These are phyloP conservation scores for Candida glucosophila DNA, from an alignment of 1,139 yeast species.

Conservation along the genomic window DNA sequence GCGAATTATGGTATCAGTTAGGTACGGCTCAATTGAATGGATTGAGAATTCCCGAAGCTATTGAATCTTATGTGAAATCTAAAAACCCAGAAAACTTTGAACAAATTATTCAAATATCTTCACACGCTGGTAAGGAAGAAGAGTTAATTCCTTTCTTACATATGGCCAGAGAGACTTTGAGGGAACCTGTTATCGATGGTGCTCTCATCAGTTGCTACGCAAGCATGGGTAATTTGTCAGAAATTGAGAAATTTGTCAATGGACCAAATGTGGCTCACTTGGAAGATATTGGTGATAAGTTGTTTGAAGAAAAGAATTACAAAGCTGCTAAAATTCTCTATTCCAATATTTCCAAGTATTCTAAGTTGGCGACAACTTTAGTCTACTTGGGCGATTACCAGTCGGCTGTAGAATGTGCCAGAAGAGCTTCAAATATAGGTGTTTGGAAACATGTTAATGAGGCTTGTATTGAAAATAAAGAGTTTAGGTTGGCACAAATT, in stretches of 20 bases:
- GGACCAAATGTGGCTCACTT: slow-evolving; percentile 91
- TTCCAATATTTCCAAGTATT: slow-evolving; percentile 83
- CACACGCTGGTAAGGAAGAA: slow-evolving; percentile 93
- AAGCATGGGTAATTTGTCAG: slow-evolving; percentile 61
- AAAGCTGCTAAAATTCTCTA: slow-evolving; percentile 88
- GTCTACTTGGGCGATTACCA: slow-evolving; percentile 90
- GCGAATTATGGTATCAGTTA: slow-evolving; percentile 89
- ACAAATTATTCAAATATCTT: slow-evolving; percentile 90
- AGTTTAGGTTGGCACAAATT: slow-evolving; percentile 94
- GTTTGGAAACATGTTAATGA: slow-evolving; percentile 98
- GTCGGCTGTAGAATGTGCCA: slow-evolving; percentile 96
- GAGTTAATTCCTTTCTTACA: slow-evolving; percentile 79
- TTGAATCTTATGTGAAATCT: slow-evolving; percentile 82
- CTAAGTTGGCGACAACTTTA: slow-evolving; percentile 90
- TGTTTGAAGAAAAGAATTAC: slow-evolving; percentile 75
- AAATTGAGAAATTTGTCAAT: slow-evolving; percentile 75
- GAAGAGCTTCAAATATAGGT: slow-evolving; percentile 88
- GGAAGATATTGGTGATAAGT: slow-evolving; percentile 85
- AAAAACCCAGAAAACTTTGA: slow-evolving; percentile 85
- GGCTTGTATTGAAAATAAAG: slow-evolving; percentile 93
- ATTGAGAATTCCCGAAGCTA: slow-evolving; percentile 84
- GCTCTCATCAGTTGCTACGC: slow-evolving; percentile 87
- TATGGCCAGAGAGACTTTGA: slow-evolving; percentile 90
- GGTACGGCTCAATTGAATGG: slow-evolving; percentile 97
- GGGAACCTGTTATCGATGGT: slow-evolving; percentile 91